These are phyloP conservation scores for Dendrobium huoshanense DNA, from an alignment of 106 monocot species.

Conservation along the genomic window DNA sequence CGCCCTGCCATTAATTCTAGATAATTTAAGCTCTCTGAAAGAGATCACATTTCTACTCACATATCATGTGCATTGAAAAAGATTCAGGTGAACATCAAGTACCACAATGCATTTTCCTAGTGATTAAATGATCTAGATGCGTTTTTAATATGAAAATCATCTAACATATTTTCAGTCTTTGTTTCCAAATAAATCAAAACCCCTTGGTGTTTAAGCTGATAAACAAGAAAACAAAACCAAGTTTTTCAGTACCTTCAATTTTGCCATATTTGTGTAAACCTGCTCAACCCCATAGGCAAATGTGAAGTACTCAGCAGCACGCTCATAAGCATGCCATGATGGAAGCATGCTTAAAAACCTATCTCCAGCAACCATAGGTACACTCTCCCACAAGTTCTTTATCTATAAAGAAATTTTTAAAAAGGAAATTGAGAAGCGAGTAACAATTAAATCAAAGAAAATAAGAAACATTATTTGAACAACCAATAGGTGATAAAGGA, in stretches of 20 bases:
- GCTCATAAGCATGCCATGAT: slow-evolving; percentile 97
- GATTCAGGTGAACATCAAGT: background rate
- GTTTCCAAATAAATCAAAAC: background rate
- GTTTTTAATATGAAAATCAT: background rate
- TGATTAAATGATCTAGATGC: background rate
- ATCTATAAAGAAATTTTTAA: slow-evolving; percentile 27
- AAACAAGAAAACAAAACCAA: background rate
- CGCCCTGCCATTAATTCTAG: slow-evolving; percentile 36
- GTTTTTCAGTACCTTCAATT: slow-evolving; percentile 54
- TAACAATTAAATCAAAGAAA: background rate
- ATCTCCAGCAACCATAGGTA: slow-evolving; percentile 76
- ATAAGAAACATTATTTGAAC: background rate
- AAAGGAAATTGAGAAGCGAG: background rate
- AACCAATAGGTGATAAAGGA: background rate
- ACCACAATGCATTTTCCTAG: background rate
- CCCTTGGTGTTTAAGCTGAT: background rate
- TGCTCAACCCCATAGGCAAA: slow-evolving; percentile 70
- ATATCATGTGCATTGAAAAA: background rate
- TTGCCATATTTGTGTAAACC: slow-evolving; percentile 84
- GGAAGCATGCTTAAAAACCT: slow-evolving; percentile 90
- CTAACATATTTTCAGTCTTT: background rate
- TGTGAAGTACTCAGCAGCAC: slow-evolving; percentile 74
- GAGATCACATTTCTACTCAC: background rate
- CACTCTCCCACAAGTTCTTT: slow-evolving; percentile 76
- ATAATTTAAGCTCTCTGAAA: background rate